phyloP scores from a whole-genome alignment of 148 eudicot genomes.

The Arctostaphylos glauca region DNA sequence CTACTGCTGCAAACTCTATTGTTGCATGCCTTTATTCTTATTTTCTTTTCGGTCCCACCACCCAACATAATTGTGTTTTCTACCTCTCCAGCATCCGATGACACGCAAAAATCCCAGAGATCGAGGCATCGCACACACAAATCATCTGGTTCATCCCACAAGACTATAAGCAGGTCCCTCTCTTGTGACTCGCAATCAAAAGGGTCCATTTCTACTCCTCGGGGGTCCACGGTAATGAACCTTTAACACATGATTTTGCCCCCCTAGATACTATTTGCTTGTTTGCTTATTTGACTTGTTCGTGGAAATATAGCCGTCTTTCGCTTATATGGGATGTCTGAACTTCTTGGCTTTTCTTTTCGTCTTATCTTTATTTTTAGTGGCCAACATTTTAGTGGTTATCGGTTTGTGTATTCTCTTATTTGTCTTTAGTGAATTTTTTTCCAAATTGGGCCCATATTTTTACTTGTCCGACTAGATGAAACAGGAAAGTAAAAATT shows the following conservation, averaged over 20 bases:
- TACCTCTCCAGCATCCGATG: slow-evolving; percentile 56
- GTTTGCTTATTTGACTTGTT: neutral
- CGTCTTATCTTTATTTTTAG: neutral
- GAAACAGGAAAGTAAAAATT: too few relatives aligned
- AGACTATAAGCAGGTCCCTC: slow-evolving; percentile 46
- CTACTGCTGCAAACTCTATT: slow-evolving; percentile 21
- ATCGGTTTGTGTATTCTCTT: neutral
- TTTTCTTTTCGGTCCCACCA: slow-evolving; percentile 36
- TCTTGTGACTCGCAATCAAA: slow-evolving; percentile 60
- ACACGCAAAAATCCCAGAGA: slow-evolving; percentile 59
- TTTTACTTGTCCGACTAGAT: neutral
- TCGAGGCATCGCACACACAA: slow-evolving; percentile 57
- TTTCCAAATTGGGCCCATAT: neutral
- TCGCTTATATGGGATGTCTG: neutral
- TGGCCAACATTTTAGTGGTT: neutral
- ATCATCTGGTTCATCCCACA: slow-evolving; percentile 46
- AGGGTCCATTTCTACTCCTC: slow-evolving; percentile 37
- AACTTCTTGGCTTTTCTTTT: neutral
- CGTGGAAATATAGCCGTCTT: neutral
- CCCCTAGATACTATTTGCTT: slow-evolving; percentile 1
- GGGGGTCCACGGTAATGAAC: slow-evolving; percentile 42
- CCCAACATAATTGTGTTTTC: slow-evolving; percentile 24
- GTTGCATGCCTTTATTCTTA: slow-evolving; percentile 22
- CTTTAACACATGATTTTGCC: slow-evolving; percentile 13
- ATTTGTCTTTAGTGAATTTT: neutral